Evolutionary conservation across 1,284 basidiomycete species (phyloP).

Genomic region (Sparassis latifolia): DNA sequence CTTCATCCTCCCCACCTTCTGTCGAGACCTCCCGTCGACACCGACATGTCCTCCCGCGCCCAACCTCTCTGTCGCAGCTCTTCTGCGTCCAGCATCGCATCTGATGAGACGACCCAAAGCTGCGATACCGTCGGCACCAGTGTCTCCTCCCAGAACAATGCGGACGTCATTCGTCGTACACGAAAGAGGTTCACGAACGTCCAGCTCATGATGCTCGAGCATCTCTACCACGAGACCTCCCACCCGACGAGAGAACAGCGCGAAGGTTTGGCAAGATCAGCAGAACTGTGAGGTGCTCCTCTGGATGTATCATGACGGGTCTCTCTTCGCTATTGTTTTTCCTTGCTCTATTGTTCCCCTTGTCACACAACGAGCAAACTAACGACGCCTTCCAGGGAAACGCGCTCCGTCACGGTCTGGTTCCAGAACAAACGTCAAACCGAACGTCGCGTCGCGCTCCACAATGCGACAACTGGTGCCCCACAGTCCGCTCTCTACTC

Average conservation of each 20-base stretch:
- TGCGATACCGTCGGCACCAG: constrained; percentile 14
- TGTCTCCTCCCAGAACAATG: constrained; percentile 6
- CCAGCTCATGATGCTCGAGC: constrained; percentile 68
- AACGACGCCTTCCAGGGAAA: constrained; percentile 41
- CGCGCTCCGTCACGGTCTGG: constrained; percentile 75
- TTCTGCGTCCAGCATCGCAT: constrained; percentile 22
- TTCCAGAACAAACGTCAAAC: constrained; percentile 79
- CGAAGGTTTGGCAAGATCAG: constrained; percentile 51
- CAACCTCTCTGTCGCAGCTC: constrained; percentile 19
- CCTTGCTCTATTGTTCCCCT: not conserved
- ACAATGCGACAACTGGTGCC: constrained; percentile 26
- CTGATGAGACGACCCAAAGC: constrained; percentile 6
- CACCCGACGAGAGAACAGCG: constrained; percentile 70
- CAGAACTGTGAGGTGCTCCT: constrained; percentile 41
- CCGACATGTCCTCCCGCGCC: not conserved
- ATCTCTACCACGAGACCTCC: constrained; percentile 59
- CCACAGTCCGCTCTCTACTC: constrained; percentile 16
- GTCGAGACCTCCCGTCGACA: not conserved
- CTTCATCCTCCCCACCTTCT: not conserved
- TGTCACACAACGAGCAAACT: not conserved
- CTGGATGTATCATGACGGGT: constrained; percentile 22
- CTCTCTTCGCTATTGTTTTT: constrained; percentile 7
- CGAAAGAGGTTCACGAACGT: constrained; percentile 62
- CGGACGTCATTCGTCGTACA: constrained; percentile 35
- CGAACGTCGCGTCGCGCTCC: constrained; percentile 54